Conservation (phyloP, 1,284 basidiomycete species). For the Porodaedalea pini region DNA sequence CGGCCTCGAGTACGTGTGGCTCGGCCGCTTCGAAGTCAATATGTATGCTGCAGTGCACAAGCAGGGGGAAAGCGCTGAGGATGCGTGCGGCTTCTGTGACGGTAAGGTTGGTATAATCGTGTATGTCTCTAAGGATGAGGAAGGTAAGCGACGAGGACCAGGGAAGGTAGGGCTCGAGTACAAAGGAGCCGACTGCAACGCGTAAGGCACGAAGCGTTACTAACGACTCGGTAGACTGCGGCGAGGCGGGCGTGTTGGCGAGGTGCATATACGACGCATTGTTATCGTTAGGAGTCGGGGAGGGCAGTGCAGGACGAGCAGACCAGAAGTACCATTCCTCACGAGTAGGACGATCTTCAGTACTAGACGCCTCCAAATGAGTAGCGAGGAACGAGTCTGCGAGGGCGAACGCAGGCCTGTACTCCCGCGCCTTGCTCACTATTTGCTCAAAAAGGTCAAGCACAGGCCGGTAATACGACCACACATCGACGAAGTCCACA, state of each 20-base stretch:
- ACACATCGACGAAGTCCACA: constrained; percentile 16
- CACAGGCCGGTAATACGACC: constrained; percentile 2
- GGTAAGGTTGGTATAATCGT: constrained; percentile 11
- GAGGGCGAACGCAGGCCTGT: constrained; percentile 1
- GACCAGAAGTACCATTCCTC: constrained; percentile 23
- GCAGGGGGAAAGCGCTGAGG: constrained; percentile 14
- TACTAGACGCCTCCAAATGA: constrained; percentile 14
- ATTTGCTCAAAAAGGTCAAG: constrained; percentile 13
- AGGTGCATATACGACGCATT: not conserved
- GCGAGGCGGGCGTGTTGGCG: not conserved
- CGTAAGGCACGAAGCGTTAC: constrained; percentile 17
- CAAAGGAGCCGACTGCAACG: constrained; percentile 13
- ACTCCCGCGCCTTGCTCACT: constrained; percentile 3
- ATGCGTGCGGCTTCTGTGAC: not conserved
- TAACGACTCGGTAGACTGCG: not conserved
- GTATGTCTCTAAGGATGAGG: constrained; percentile 12
- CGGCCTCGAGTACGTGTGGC: not conserved
- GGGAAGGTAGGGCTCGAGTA: constrained; percentile 14
- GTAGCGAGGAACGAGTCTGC: constrained; percentile 11
- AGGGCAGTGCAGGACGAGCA: not conserved
- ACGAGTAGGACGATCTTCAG: constrained; percentile 2
- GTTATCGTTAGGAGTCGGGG: not conserved
- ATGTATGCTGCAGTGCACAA: constrained; percentile 17
- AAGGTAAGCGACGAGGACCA: constrained; percentile 13
- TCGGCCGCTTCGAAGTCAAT: constrained; percentile 7